These are phyloP conservation scores for Ganoderma meredithae DNA, from an alignment of 1,284 basidiomycete species.

Conservation along the genomic window DNA sequence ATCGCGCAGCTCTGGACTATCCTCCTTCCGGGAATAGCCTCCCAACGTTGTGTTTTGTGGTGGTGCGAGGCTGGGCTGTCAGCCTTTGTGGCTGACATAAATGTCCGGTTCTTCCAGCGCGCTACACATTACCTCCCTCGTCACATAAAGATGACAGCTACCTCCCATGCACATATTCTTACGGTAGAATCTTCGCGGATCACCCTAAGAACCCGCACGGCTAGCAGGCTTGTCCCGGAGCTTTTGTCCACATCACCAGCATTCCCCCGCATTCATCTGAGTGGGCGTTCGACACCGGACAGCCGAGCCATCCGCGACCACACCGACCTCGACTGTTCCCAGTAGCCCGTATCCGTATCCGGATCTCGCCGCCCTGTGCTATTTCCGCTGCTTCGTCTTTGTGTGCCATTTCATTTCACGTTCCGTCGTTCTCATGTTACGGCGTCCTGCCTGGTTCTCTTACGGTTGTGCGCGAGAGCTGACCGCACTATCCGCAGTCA, in stretches of 20 bases:
- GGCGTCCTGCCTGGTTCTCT: not conserved
- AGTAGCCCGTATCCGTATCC: not conserved
- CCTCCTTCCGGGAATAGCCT: not conserved
- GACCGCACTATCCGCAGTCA: constrained; percentile 51
- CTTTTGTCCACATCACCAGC: not conserved
- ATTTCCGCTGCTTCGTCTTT: constrained; percentile 1
- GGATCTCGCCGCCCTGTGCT: not conserved
- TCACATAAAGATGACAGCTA: not conserved
- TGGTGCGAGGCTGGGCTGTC: not conserved
- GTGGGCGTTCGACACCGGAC: not conserved
- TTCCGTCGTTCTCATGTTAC: not conserved
- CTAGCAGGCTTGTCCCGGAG: not conserved
- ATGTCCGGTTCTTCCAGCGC: not conserved
- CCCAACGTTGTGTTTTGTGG: not conserved
- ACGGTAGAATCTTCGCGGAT: constrained; percentile 1
- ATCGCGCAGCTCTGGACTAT: not conserved
- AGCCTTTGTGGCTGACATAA: not conserved
- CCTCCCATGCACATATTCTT: not conserved
- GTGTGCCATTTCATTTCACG: not conserved
- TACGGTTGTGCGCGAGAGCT: constrained; percentile 5
- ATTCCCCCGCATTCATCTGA: not conserved
- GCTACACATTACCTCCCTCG: not conserved
- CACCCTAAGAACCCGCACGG: not conserved
- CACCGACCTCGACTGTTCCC: not conserved
- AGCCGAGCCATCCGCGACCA: not conserved